phyloP scores from a whole-genome alignment of 352 stramenopile species.

The Phytophthora multivora region DNA sequence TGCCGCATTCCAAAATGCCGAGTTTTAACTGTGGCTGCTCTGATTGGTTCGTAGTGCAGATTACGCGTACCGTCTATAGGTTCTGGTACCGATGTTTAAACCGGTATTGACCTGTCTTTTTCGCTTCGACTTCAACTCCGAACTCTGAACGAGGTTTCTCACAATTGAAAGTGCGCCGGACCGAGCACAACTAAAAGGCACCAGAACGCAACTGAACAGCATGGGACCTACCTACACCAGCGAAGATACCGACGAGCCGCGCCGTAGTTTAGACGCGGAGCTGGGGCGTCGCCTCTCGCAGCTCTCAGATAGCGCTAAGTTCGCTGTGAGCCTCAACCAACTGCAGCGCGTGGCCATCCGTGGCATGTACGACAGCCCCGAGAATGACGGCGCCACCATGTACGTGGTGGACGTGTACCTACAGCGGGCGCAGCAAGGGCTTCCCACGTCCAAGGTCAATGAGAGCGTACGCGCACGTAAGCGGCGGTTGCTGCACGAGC shows the following conservation, averaged over 20 bases:
- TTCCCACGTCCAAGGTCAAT: conserved; percentile 33
- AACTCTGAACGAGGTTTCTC: background rate
- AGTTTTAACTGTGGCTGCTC: background rate
- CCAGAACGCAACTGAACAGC: background rate
- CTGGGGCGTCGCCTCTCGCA: conserved; percentile 39
- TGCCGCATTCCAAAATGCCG: background rate
- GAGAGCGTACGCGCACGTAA: conserved; percentile 26
- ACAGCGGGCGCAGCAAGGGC: conserved; percentile 46
- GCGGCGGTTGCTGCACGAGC: conserved; percentile 23
- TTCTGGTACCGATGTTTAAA: background rate
- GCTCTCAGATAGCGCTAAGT: conserved; percentile 57
- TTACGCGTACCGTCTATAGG: no score
- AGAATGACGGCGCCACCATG: conserved; percentile 45
- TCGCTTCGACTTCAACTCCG: conserved; percentile 1
- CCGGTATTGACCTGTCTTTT: background rate
- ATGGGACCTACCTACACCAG: background rate
- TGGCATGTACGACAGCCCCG: conserved; percentile 38
- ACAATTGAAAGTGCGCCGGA: conserved; percentile 10
- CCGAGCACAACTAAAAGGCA: background rate
- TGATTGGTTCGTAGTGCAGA: conserved; percentile 3
- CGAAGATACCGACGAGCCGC: conserved; percentile 4
- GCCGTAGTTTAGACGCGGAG: conserved; percentile 22
- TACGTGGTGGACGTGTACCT: conserved; percentile 63
- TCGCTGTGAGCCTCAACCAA: conserved; percentile 62
- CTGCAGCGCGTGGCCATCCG: conserved; percentile 55